These are phyloP conservation scores for Penicillium samsonianum DNA, from an alignment of 495 filamentous ascomycete species.

Conservation along the genomic window DNA sequence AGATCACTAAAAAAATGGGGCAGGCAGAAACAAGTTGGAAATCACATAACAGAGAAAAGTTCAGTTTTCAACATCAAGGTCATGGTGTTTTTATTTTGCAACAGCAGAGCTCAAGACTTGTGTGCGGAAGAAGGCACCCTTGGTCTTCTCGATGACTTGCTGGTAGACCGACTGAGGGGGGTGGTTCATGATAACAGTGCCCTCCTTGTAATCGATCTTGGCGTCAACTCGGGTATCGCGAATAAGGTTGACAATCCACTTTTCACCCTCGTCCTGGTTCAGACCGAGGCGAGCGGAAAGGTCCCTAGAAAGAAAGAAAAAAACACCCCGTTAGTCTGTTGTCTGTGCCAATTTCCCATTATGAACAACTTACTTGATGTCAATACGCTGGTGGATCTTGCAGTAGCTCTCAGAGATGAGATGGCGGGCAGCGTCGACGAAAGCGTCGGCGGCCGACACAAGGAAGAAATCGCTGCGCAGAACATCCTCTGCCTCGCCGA, in stretches of 20 bases:
- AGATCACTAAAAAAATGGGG: slow-evolving; percentile 40
- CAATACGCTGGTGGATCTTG: slow-evolving; percentile 98
- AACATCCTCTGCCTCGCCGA: slow-evolving; percentile 88
- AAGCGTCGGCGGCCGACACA: slow-evolving; percentile 76
- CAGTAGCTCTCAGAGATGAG: slow-evolving; percentile 98
- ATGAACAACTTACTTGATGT: slow-evolving; percentile 70
- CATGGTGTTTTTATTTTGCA: slow-evolving; percentile 46
- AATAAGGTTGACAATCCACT: slow-evolving; percentile 99
- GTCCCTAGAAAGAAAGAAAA: slow-evolving; percentile 54
- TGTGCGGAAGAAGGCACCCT: slow-evolving; percentile 89
- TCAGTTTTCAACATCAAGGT: slow-evolving; percentile 36
- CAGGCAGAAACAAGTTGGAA: slow-evolving; percentile 42
- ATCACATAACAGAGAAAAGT: slow-evolving; percentile 39
- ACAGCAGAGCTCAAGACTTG: slow-evolving; percentile 66
- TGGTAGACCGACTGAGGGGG: slow-evolving; percentile 97
- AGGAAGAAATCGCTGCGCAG: slow-evolving; percentile 96
- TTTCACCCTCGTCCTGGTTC: slow-evolving; percentile 92
- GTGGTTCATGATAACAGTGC: slow-evolving; percentile 99
- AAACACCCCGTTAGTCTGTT: slow-evolving; percentile 23
- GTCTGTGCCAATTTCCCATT: background rate
- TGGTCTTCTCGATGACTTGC: slow-evolving; percentile 96
- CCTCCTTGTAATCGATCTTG: slow-evolving; percentile 98
- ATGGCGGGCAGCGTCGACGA: slow-evolving; percentile 92
- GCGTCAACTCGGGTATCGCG: slow-evolving; percentile 95
- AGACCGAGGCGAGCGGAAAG: slow-evolving; percentile 86